Conservation (phyloP, 345 rosid species). For the Eutrema yunnanense region DNA sequence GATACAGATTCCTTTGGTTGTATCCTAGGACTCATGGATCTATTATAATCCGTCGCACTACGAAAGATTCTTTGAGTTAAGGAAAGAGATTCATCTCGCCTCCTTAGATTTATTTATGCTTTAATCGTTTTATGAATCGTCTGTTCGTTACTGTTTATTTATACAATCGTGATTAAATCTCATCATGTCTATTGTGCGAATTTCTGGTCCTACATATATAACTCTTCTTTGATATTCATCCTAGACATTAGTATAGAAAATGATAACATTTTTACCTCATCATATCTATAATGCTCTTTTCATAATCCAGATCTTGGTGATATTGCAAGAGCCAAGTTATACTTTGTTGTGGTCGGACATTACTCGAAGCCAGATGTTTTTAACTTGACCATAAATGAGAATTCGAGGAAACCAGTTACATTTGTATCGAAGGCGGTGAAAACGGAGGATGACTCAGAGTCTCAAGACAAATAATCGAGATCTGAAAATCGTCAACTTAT, state of each 20-base stretch:
- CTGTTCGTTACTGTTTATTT: no score
- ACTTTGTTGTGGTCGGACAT: conserved; percentile 84
- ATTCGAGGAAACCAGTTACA: conserved; percentile 53
- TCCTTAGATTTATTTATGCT: no score
- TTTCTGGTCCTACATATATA: no score
- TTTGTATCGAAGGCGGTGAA: conserved; percentile 39
- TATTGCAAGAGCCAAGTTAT: conserved; percentile 69
- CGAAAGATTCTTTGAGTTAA: no score
- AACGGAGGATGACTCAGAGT: conserved; percentile 12
- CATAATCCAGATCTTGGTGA: conserved; percentile 64
- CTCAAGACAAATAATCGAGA: neutral
- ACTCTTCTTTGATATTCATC: neutral
- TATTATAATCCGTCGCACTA: no score
- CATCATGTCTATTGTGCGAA: no score
- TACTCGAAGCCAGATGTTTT: conserved; percentile 85
- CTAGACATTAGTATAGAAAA: neutral
- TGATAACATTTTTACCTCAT: neutral
- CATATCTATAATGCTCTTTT: neutral
- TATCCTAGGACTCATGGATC: no score
- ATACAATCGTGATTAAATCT: no score
- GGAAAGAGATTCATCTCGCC: no score
- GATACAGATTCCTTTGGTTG: no score
- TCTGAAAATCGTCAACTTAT: neutral
- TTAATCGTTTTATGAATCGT: no score
- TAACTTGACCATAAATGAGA: conserved; percentile 63